Conservation (phyloP, 2,329 filamentous ascomycete genomes). For the Aureobasidium sp. region DNA sequence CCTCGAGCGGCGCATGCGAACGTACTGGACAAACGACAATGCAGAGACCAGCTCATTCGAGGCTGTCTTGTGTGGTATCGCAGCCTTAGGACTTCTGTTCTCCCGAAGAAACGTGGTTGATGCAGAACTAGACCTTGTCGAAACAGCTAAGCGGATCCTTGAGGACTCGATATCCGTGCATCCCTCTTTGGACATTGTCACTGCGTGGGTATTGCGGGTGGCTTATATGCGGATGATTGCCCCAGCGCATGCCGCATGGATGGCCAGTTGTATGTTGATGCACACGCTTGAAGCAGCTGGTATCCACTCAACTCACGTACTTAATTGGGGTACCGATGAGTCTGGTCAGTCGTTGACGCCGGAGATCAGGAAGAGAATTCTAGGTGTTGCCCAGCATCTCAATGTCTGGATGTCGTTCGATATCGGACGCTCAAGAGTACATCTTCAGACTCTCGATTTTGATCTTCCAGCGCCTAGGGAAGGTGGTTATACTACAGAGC, state of each 20-base stretch:
- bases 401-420: constrained; percentile 54
- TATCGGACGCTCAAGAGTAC: constrained; percentile 45
- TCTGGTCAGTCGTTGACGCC: neutral
- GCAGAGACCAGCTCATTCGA: constrained; percentile 29
- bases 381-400: constrained; percentile 46
- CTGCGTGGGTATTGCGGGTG: constrained; percentile 45
- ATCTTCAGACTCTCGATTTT: constrained; percentile 39
- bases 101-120: constrained; percentile 31
- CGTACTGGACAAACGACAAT: constrained; percentile 26
- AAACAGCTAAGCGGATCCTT: constrained; percentile 38
- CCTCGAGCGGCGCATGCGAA: constrained; percentile 23
- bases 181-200: constrained; percentile 33
- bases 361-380: constrained; percentile 22
- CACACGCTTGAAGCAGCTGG: constrained; percentile 49
- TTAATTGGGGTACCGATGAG: constrained; percentile 19
- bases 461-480: constrained; percentile 31
- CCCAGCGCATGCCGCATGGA: constrained; percentile 47
- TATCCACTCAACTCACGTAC: constrained; percentile 33
- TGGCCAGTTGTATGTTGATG: constrained; percentile 50
- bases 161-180: constrained; percentile 31
- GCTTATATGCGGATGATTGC: constrained; percentile 47
- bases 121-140: constrained; percentile 38
- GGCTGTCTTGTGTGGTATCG: constrained; percentile 46
- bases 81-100: constrained; percentile 46
- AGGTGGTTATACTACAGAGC: constrained; percentile 38